phyloP scores from a whole-genome alignment of 2,329 filamentous ascomycete genomes.

The Fragosphaeria purpurea region DNA sequence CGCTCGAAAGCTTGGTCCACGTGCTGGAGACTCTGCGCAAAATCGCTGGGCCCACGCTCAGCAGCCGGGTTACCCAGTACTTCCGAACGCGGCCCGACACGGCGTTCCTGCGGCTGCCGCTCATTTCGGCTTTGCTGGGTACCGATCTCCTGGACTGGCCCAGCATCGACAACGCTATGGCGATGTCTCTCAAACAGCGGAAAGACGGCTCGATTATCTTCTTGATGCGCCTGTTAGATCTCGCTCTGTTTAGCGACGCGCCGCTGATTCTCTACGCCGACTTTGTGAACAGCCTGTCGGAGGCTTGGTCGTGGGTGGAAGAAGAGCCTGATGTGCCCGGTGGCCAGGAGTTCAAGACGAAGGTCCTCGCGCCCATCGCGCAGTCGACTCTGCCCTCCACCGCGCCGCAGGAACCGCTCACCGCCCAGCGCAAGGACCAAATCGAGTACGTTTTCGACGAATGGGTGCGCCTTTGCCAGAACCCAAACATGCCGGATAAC shows the following conservation, averaged over 20 bases:
- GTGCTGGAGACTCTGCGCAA: conserved; percentile 51
- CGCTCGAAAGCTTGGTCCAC: conserved; percentile 52
- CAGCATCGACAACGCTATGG: conserved; percentile 60
- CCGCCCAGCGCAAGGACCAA: conserved; percentile 60
- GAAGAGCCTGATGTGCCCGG: conserved; percentile 57
- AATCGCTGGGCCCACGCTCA: conserved; percentile 44
- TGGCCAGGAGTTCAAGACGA: conserved; percentile 63
- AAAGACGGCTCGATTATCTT: conserved; percentile 68
- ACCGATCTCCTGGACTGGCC: conserved; percentile 54
- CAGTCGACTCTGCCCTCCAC: conserved; percentile 32
- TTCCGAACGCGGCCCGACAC: conserved; percentile 48
- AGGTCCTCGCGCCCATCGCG: conserved; percentile 33
- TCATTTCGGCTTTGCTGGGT: conserved; percentile 46
- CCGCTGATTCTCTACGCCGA: conserved; percentile 74
- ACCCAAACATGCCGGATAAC: conserved; percentile 64
- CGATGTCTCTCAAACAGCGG: conserved; percentile 60
- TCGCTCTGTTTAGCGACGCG: conserved; percentile 66
- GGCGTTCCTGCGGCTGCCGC: conserved; percentile 45
- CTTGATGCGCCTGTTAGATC: conserved; percentile 68
- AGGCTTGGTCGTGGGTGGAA: conserved; percentile 68
- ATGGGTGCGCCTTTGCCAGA: conserved; percentile 77
- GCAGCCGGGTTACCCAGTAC: conserved; percentile 43
- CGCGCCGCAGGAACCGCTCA: conserved; percentile 36
- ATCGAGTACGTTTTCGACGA: conserved; percentile 94
- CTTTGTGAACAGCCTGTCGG: conserved; percentile 73